Conservation (phyloP, 1,139 yeast genomes). For the Lodderomyces beijingensis region DNA sequence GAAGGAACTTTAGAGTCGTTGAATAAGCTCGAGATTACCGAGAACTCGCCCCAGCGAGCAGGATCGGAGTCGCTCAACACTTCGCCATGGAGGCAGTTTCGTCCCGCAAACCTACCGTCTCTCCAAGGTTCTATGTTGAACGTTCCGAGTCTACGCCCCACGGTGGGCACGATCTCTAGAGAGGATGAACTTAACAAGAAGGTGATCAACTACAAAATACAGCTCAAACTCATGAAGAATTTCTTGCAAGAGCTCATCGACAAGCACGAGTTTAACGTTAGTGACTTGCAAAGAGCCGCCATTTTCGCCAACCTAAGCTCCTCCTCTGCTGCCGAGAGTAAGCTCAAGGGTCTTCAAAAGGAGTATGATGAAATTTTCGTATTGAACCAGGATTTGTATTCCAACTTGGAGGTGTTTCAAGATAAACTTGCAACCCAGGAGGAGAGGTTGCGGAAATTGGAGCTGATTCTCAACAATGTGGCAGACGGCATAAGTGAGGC, state of each 20-base stretch:
- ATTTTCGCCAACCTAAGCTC: conserved; percentile 11
- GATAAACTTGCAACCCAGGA: too few species aligned
- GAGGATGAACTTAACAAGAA: conserved; percentile 36
- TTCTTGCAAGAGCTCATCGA: conserved; percentile 37
- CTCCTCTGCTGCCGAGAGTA: conserved; percentile 12
- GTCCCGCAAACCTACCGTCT: conserved; percentile 15
- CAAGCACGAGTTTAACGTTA: conserved; percentile 14
- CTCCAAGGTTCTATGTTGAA: conserved; percentile 10
- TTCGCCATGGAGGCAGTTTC: conserved; percentile 32
- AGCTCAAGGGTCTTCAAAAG: conserved; percentile 19
- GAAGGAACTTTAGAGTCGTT: too few species aligned
- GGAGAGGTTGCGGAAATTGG: too few species aligned
- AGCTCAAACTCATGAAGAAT: conserved; percentile 39
- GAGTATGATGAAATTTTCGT: conserved; percentile 34
- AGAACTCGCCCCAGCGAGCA: too few species aligned
- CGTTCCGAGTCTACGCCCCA: conserved; percentile 6
- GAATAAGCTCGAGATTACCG: too few species aligned
- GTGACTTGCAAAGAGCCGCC: conserved; percentile 4
- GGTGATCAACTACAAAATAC: conserved; percentile 40
- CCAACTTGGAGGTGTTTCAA: conserved; percentile 34
- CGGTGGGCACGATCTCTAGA: conserved; percentile 12
- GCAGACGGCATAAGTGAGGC: too few species aligned
- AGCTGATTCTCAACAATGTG: too few species aligned
- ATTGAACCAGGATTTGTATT: conserved; percentile 37
- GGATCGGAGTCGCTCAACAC: conserved; percentile 5